Conservation (phyloP, 257 asterid genomes). For the Buddleja alternifolia region DNA sequence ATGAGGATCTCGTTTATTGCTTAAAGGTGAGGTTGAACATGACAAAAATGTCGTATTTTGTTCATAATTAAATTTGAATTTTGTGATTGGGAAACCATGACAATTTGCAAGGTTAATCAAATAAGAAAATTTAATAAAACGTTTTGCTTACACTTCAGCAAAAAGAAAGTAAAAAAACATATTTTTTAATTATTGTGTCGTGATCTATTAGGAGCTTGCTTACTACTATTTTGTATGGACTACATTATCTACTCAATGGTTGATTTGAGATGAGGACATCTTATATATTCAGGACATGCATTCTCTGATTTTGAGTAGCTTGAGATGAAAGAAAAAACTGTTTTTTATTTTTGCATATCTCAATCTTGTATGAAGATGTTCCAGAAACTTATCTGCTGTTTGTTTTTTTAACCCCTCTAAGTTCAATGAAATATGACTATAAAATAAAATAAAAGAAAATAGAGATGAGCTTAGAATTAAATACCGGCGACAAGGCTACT, state of each 20-base stretch:
- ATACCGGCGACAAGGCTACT: not conserved
- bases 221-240: too few relatives aligned
- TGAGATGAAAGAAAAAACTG: too few relatives aligned
- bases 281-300: too few relatives aligned
- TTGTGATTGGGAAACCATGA: slow-evolving; percentile 2
- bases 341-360: too few relatives aligned
- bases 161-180: not conserved
- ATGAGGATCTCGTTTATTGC: slow-evolving; percentile 91
- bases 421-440: slow-evolving; percentile 4
- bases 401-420: not conserved
- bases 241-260: not conserved
- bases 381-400: too few relatives aligned
- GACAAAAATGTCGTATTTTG: slow-evolving; percentile 8
- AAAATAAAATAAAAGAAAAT: not conserved
- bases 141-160: not conserved
- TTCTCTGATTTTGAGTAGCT: too few relatives aligned
- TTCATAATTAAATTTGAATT: slow-evolving; percentile 6
- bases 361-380: too few relatives aligned
- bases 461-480: not conserved
- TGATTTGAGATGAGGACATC: not conserved
- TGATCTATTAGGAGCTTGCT: too few relatives aligned
- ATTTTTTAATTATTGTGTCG: not conserved
- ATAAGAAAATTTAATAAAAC: not conserved
- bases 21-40: slow-evolving; percentile 66
- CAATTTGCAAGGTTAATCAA: not conserved